Evolutionary conservation across 1,139 yeast species (phyloP), one percentile per base, ranked within the genome.

Genomic region (Eremothecium cymbalariae): DNA sequence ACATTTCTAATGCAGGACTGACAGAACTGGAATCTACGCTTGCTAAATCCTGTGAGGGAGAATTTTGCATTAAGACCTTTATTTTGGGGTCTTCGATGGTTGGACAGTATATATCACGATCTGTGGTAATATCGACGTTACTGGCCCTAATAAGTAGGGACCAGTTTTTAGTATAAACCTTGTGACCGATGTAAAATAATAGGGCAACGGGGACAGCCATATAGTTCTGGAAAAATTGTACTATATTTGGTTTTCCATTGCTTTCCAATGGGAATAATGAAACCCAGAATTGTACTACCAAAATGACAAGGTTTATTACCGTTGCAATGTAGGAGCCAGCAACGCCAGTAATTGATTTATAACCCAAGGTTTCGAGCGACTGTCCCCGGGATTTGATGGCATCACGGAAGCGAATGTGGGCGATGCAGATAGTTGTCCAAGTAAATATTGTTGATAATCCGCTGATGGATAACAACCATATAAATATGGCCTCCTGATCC

Each of bases 371-470:
- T 29, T 66, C 67, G 11, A 71, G 60, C 14, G 65, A 60, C 53
- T 82, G 67, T 26, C 78, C 78, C 56, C 76, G 77, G 7, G 51
- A 67, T 25, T 59, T 56, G 58, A 82, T 63, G 2, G 88, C 94
- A 28, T 66, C 57, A 62, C 94, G 73, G 60, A 81, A 79, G 52
- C 90, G 69, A 36, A 84, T 62, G 46, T 76, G 86, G 50, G 82
- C 74, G 35, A 77, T 51, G 52, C 79, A 74, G 46, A 83, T 78
- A 6, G 85, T 74, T 28, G 76, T 75, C 94, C 94, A 84, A 8
- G 90, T 80, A 60, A 82, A 80, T 39, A 84, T 65, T 1, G 90
- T 75, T 14, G 90, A 77, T 43, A 84, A 70, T 41, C 93, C 94
- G 15, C 94, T 78, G 31, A 84, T 62, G 13, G 94, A 83, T 54